Base-by-base conservation (phyloP, 2,329 filamentous ascomycete species). In the Alternaria arborescens region DNA sequence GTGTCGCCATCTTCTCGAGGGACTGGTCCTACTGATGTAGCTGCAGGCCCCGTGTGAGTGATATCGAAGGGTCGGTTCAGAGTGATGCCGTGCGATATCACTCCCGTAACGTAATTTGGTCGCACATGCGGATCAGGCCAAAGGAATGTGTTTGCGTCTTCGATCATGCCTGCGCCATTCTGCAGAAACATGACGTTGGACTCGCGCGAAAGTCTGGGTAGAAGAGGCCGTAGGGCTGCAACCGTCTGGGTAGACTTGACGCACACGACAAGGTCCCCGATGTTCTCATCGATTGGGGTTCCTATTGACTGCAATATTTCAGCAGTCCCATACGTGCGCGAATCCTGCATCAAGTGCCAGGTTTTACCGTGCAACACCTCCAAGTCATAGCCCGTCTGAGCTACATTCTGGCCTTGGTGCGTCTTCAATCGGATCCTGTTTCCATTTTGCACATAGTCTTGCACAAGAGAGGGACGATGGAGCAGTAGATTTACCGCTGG, bases 181-280 rank as follows among this genome's bases (percentile, higher is more conserved):
- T 60, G 47, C 24, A 57, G 40, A 28, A 62, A 57, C n/a, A 53
- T 14, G 12, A 60, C 5, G 8, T 55, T 60, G 5, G 36, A 46
- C 2, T 26, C n/a, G n/a, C 34, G 32, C 10, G 28, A 55, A 20
- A 53, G 32, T 5, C 41, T 42, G 16, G 30, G 28, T 26, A 57
- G 36, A 20, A 66, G 55, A 36, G 61, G 58, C 11, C 8, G 54
- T 16, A 58, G 38, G n/a, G 57, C 53, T 32, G 43, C 18, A 18
- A 48, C 44, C n/a, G 44, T 34, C 44, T 48, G 61, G 11, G 50
- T 61, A 38, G 61, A 42, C 47, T 64, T 64, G 53, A 61, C 58
- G 50, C 57, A 54, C 16, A 64, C 55, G 43, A 64, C 54, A 12
- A 64, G 61, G 24, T 64, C 44, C 10, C 44, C 24, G 11, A 60